phyloP scores from a whole-genome alignment of 2,329 filamentous ascomycete species.

The Thielaviopsis ethacetica region DNA sequence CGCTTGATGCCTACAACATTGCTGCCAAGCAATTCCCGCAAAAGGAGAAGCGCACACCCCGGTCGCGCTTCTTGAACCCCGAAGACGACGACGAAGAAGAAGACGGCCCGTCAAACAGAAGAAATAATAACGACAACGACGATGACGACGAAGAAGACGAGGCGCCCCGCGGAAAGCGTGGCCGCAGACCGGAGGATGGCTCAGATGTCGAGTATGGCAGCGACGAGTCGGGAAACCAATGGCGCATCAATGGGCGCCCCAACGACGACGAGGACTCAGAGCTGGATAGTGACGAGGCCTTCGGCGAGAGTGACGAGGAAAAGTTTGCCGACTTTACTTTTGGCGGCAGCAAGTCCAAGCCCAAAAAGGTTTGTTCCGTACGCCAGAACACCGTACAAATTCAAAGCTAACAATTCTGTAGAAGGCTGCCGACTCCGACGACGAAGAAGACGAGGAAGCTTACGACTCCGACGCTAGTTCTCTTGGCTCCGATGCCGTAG shows the following conservation, averaged over 20 bases:
- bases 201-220: constrained; percentile 52
- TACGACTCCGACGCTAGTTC: constrained; percentile 35
- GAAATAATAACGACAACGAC: constrained; percentile 30
- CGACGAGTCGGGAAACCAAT: constrained; percentile 74
- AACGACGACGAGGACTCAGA: constrained; percentile 46
- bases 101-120: constrained; percentile 16
- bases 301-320: constrained; percentile 79
- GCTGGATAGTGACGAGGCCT: constrained; percentile 59
- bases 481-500: constrained; percentile 42
- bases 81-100: constrained; percentile 19
- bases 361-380: constrained; percentile 16
- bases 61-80: constrained; percentile 35
- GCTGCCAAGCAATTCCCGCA: constrained; percentile 35
- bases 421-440: constrained; percentile 42
- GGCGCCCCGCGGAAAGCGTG: constrained; percentile 25
- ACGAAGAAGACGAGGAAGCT: constrained; percentile 26
- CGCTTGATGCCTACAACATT: constrained; percentile 40
- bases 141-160: constrained; percentile 41
- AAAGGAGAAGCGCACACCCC: constrained; percentile 30
- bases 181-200: constrained; percentile 30
- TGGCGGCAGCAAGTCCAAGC: constrained; percentile 27
- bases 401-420: not conserved
- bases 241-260: constrained; percentile 52
- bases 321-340: constrained; percentile 59
- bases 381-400: not conserved